These are phyloP conservation scores for Rhizophora mangle DNA, from an alignment of 345 rosid genomes.

Conservation along the genomic window DNA sequence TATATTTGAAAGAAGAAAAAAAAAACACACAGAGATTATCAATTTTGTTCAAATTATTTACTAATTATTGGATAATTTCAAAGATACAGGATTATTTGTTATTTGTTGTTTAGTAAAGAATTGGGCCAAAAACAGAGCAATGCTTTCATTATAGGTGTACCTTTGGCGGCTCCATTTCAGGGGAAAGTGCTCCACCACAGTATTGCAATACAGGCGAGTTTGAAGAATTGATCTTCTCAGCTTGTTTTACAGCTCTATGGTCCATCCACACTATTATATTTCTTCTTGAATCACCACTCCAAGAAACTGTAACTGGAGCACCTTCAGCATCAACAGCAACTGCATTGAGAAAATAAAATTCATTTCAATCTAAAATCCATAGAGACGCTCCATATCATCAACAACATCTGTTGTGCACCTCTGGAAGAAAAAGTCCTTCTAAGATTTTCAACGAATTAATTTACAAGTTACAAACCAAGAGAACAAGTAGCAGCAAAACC, in stretches of 20 bases:
- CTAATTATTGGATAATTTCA: constrained; percentile 5
- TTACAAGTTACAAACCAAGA: constrained; percentile 55
- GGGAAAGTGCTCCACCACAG: constrained; percentile 91
- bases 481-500: constrained; percentile 98
- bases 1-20: not conserved
- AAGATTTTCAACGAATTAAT: not conserved
- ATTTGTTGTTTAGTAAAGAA: not conserved
- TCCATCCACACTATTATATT: constrained; percentile 98
- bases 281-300: constrained; percentile 95
- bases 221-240: constrained; percentile 79
- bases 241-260: constrained; percentile 94
- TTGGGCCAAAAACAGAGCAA: not conserved
- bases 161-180: constrained; percentile 97
- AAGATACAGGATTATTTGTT: not conserved
- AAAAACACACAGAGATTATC: not conserved
- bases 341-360: constrained; percentile 25
- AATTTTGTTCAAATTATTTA: not conserved
- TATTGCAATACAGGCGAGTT: constrained; percentile 78
- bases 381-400: constrained; percentile 1
- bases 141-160: constrained; percentile 29
- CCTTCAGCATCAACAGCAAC: constrained; percentile 98
- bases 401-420: too few relatives aligned
- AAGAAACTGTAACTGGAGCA: constrained; percentile 91
- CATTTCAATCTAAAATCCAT: not conserved
- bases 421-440: too few relatives aligned